Base-by-base conservation (phyloP, 1,139 yeast genomes). In the Geotrichum bryndzae region DNA sequence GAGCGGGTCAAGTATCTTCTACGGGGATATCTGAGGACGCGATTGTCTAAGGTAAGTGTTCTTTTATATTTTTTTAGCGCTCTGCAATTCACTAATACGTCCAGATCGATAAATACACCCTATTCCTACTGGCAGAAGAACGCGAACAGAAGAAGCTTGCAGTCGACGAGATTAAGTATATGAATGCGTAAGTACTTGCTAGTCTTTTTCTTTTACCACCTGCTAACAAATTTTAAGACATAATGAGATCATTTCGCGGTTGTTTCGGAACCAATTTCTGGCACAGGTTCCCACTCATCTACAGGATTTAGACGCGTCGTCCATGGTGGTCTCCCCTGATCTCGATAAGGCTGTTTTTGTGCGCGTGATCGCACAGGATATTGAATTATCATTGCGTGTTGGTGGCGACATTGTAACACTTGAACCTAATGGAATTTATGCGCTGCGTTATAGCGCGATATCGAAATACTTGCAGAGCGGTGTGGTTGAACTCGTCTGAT, bases 1-100 rank as follows among this genome's bases (percentile, higher is more conserved):
- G 99, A 94, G 70, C 77, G 99, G 63, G 82, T 90, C 57, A 90
- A 88, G 69, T 94, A 87, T 71, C 76, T 94, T 53, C 79, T 92
- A 23, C 78, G 98, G 61, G 82, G 91, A 31, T 92, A 90, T 72
- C 78, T 92, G 48, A 80, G 99, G 63, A 82, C 94, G 2, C 79
- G 99, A 62, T 76, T 95, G 61, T 66, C 75, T 25, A 63, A 63
- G 62, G 65, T 60, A 27, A 31, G 64, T 48, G 18, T n/a, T 38
- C n/a, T 38, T 38, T 10, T 38, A 6, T 38, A 6, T 38, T 11
- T 41, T 41, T 41, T 41, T n/a, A n/a, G n/a, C 22, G 10, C 7
- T n/a, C 3, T 15, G 48, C 33, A 46, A 46, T 50, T 18, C 45
- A 11, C 31, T 35, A 38, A 50, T 25, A 27, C 10, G 22, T n/a